Evolutionary conservation across 2,329 filamentous ascomycete genomes (phyloP), one percentile per base, ranked within the genome.

Genomic region (Claviceps arundinis): DNA sequence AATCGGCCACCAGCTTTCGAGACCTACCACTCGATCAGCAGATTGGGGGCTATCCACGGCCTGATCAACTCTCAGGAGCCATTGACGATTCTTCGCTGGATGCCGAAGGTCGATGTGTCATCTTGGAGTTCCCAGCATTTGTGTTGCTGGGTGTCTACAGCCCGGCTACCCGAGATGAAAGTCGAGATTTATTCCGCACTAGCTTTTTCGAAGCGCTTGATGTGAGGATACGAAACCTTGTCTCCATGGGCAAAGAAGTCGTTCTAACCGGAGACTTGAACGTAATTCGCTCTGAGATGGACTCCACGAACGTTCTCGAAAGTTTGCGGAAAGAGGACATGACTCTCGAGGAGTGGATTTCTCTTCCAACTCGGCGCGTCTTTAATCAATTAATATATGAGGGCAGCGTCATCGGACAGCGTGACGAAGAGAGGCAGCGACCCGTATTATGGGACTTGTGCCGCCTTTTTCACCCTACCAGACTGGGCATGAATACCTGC

Each of bases 41-140:
- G 60, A 95, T 98, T 54, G 93, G 93, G 4, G 93, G 93, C 4
- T 97, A 97, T 66, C 90, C 89, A 0, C 80, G 74, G 1, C 67
- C 74, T 1, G 73, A 75, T 17, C 89, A 95, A 61, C 73, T 95
- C 1, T 70, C 74, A 0, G 72, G 75, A 11, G 64, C 68, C 1
- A 68, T 89, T 4, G 88, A 95, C 61, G 81, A 87, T 43, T 73
- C 76, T 2, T 76, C 76, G 0, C 78, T 97, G 7, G 93, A 98
- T 64, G 87, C 87, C 0, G 93, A 98, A 71, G 93, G 93, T 0
- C 84, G 93, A 47, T 95, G 89, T 60, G 81, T 97, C 7, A 76
- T 95, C 44, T 75, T 98, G 3, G 93, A 97, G 63, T 97, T 98
- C 59, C 88, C 89, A 0, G 90, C 89, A 3, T 97, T 98, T 64